Evolutionary conservation across 2,329 filamentous ascomycete species (phyloP).

Genomic region (Aspergillus vadensis): DNA sequence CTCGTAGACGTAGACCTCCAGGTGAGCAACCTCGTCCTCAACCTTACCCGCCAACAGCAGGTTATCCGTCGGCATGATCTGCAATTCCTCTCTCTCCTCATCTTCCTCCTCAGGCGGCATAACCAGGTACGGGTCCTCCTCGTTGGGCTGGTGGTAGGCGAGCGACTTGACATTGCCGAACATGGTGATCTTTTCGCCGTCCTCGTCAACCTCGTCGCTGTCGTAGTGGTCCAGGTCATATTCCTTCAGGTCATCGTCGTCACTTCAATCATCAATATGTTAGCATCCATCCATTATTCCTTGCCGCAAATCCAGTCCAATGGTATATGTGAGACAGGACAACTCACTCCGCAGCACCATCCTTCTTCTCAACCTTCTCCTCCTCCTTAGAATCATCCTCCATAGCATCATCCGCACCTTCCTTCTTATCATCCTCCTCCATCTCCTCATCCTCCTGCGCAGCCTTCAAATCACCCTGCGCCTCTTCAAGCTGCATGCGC

Average conservation of each 20-base stretch:
- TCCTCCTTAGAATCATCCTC: slow-evolving; percentile 30
- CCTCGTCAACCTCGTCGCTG: slow-evolving; percentile 71
- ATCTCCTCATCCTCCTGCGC: slow-evolving; percentile 55
- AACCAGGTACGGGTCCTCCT: slow-evolving; percentile 95
- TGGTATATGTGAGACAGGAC: neutral
- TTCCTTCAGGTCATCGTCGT: slow-evolving; percentile 75
- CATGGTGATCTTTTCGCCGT: slow-evolving; percentile 76
- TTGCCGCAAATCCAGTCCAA: slow-evolving; percentile 20
- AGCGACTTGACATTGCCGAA: slow-evolving; percentile 94
- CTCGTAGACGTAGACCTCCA: slow-evolving; percentile 98
- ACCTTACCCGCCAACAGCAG: slow-evolving; percentile 88
- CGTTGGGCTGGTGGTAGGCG: slow-evolving; percentile 90
- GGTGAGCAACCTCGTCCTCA: slow-evolving; percentile 93
- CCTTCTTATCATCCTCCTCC: slow-evolving; percentile 30
- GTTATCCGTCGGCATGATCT: slow-evolving; percentile 91
- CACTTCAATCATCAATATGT: too few species aligned
- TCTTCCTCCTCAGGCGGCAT: slow-evolving; percentile 78
- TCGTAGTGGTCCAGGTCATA: slow-evolving; percentile 97
- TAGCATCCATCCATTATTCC: slow-evolving; percentile 47
- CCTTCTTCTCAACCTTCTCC: slow-evolving; percentile 25
- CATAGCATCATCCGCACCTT: slow-evolving; percentile 38
- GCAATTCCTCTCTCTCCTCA: slow-evolving; percentile 88
- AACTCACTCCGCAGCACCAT: slow-evolving; percentile 20
- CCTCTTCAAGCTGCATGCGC: slow-evolving; percentile 83
- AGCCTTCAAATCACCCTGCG: slow-evolving; percentile 78